Evolutionary conservation across 2,329 filamentous ascomycete genomes (phyloP), one percentile per base, ranked within the genome.

Genomic region (Aspergillus sp.): DNA sequence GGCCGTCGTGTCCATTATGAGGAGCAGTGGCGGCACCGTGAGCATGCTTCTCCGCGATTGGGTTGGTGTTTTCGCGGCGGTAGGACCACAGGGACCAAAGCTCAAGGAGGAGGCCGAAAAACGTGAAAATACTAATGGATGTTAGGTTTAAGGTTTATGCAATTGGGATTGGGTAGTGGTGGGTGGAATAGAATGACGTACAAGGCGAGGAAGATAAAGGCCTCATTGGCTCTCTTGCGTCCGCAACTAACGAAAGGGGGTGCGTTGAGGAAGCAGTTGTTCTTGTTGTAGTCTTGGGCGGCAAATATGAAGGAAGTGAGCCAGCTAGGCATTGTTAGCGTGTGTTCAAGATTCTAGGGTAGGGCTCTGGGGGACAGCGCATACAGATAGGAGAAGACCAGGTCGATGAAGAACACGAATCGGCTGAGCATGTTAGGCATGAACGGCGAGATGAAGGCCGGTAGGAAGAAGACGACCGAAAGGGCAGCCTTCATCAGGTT

Each of bases 251-350:
- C 53, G 44, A 66, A 67, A 1, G 68, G 66, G 1, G 78, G 77
- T 3, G 71, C 59, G 48, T 70, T 65, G 27, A 61, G 41, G 52
- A 34, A 59, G 65, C 77, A 79, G 34, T 64, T 41, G 15, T 63
- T 41, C 51, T 61, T 56, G 62, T 70, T 67, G 63, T 79, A 80
- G 70, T 79, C 77, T 66, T 79, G 73, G 4, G 77, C 73, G 1
- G 77, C 64, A 68, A 80, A 80, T 64, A 80, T 77, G 65, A 80
- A 80, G 17, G 76, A 70, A 1, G 78, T 80, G 65, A 80, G 72
- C 77, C 78, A 80, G 30, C 41, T 51, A n/a, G 33, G 41, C 8
- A 19, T 19, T 42, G 50, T 61, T 50, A 58, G 49, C 11, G 41
- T 17, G 15, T 4, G 5, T n/a, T 46, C 15, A 17, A 48, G 3